Evolutionary conservation across 2,329 filamentous ascomycete genomes (phyloP), one percentile per base, ranked within the genome.

Genomic region (Alternaria solani): DNA sequence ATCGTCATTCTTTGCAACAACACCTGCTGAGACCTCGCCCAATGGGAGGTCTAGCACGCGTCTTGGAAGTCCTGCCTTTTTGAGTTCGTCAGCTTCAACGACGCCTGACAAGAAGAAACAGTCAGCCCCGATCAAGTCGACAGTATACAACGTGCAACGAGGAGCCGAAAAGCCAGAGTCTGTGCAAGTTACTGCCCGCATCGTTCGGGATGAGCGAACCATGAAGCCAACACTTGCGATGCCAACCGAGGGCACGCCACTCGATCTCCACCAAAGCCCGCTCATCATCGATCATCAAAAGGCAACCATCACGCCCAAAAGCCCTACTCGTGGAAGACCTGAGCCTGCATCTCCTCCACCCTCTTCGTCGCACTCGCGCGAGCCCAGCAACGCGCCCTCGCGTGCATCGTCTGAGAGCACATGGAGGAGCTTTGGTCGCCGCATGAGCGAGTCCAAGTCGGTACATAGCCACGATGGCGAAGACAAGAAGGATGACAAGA

Each of bases 171-270:
- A 80, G 60, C 86, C 89, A 5, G 92, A 94, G 71, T 94, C 92
- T 0, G 88, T 96, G n/a, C 94, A 93, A 46, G 93, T 97, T 11
- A 95, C 91, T 18, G 92, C 94, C 49, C 88, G 90, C 52, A 96
- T 96, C 64, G 82, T 96, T 38, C 88, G 92, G 48, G 90, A 91
- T 65, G 82, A 85, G 11, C 71, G 67, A 36, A 67, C 65, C 23
- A 70, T 67, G 60, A 72, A 71, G 57, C 74, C 73, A 18, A 66
- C 69, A n/a, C 57, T 78, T 36, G 68, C 68, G 2, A 76, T 76
- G 75, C 77, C 74, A 18, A 76, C 57, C 84, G 91, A 68, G 87
- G 88, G 67, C 80, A 85, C 51, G 12, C 72, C 76, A n/a, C 63
- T 83, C 39, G 82, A 84, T 66, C 75, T 86, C 60, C 79, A 87